Base-by-base conservation (phyloP, 768 basidiomycete genomes). In the Agaricus blazei region DNA sequence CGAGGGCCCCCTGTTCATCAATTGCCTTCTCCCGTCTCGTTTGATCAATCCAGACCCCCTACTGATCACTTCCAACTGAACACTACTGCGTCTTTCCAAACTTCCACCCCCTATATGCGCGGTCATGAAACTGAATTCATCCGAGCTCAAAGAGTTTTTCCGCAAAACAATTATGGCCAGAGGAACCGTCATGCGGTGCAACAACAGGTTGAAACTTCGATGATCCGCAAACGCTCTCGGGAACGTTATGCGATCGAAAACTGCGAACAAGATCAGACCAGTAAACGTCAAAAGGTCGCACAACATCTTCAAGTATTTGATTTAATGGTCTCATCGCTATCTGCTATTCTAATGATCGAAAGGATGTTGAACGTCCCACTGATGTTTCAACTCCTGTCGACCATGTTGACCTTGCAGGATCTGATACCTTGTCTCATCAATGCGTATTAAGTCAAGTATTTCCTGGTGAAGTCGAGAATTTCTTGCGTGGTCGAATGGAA, bases 21-120 rank as follows among this genome's bases (percentile, higher is more conserved):
- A 42, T 48, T 49, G 15, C 48, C 48, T 24, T 49, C 54, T 3
- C 54, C 54, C 12, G 54, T 50, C 41, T 37, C 41, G 12, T 49
- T 48, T 9, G 43, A 23, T 3, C 48, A 34, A 15, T 56, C 54
- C 4, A 37, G 37, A 4, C 2, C 43, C 11, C 37, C 43, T 6
- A 41, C 49, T 14, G 48, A 34, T 12, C 29, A 19, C 14, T 29
- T 41, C 24, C 54, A 19, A 24, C 11, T 2, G n/a, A 48, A 41
- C 19, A 5, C 23, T 31, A 4, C 40, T 14, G 47, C 9, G 37
- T 50, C 48, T 7, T 56, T 56, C 41, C 42, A 42, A 34, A 44
- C 41, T 27, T 56, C 54, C 12, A 50, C 48, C 9, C 48, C 54
- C n/a, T n/a, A 44, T 34, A 36, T 7, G 4, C 52, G 14, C 19